Base-by-base conservation (phyloP, 73 alveolate genomes). In the Durusdinium trenchii region DNA sequence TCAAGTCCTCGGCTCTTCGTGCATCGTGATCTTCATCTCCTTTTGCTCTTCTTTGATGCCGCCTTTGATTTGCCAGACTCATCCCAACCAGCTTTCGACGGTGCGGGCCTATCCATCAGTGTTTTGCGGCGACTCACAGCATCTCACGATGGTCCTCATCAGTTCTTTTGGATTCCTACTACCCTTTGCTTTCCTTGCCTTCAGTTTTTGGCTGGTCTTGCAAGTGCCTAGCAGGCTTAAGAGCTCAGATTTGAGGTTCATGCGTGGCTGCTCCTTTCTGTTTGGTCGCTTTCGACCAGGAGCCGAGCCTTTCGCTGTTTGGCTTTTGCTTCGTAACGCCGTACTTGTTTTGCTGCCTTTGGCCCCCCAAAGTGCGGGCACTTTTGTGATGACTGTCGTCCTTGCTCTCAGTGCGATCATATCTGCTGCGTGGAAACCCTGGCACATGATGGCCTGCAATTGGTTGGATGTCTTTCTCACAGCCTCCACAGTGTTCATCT, bases 21-120 rank as follows among this genome's bases (percentile, higher is more conserved):
- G 96, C 96, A 50, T 89, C 86, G 32, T 89, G 23, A 64, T 89
- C 86, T 89, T 89, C 96, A 89, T 89, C 51, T 69, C 45, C n/a
- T 86, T 89, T 40, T 89, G 96, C 54, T 45, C 86, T 1, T 47
- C 96, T 2, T 85, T 89, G 69, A 18, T 89, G 96, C 52, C 28
- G 71, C 96, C 96, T 10, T 89, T 89, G 40, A 73, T 64, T 14
- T 89, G 96, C 30, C 67, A 40, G 42, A 43, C 42, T 4, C 96
- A 89, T 52, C 96, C 96, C 43, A 89, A 89, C 12, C 52, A 32
- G 6, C 67, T 54, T 4, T 89, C 45, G 2, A 89, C 96, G 1
- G 64, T 89, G 96, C 54, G 73, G 50, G n/a, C 75, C 9, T 35
- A 52, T 73, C 43, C 40, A 10, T 62, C 36, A 6, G 96, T 40